Conservation (phyloP, 1,284 basidiomycete genomes). For the Meira miltonrushii region DNA sequence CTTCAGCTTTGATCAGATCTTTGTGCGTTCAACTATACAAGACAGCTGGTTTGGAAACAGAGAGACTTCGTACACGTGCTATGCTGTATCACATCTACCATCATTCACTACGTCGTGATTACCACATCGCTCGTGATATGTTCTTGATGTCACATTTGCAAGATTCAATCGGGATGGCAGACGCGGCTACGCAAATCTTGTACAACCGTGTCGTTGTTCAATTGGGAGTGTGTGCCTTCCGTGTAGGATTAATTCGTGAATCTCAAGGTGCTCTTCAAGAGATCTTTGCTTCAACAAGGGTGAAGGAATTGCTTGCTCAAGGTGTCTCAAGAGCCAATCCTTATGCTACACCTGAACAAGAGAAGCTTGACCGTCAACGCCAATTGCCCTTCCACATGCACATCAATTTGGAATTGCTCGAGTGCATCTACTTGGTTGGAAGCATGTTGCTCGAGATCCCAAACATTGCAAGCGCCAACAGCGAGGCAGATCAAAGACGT, state of each 20-base stretch:
- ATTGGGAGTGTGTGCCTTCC: constrained; percentile 93
- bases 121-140: constrained; percentile 95
- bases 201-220: constrained; percentile 98
- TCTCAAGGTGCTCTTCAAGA: constrained; percentile 87
- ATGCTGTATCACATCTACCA: constrained; percentile 93
- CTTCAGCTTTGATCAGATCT: constrained; percentile 71
- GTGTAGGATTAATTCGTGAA: constrained; percentile 88
- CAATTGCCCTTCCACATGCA: constrained; percentile 99
- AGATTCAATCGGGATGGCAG: constrained; percentile 89
- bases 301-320: constrained; percentile 95
- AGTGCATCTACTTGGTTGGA: constrained; percentile 93
- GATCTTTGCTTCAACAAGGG: constrained; percentile 87
- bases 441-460: constrained; percentile 99
- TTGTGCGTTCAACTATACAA: constrained; percentile 92
- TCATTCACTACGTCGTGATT: constrained; percentile 91
- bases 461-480: constrained; percentile 83
- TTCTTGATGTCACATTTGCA: constrained; percentile 97
- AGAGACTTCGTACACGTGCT: constrained; percentile 81
- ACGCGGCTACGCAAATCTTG: constrained; percentile 93
- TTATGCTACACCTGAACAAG: constrained; percentile 82
- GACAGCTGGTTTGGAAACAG: constrained; percentile 67
- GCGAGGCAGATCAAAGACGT: constrained; percentile 69
- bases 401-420: constrained; percentile 95
- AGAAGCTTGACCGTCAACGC: constrained; percentile 89
- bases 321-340: constrained; percentile 82